Conservation (phyloP, 306 rosid genomes). For the Oxytropis ochrocephala region DNA sequence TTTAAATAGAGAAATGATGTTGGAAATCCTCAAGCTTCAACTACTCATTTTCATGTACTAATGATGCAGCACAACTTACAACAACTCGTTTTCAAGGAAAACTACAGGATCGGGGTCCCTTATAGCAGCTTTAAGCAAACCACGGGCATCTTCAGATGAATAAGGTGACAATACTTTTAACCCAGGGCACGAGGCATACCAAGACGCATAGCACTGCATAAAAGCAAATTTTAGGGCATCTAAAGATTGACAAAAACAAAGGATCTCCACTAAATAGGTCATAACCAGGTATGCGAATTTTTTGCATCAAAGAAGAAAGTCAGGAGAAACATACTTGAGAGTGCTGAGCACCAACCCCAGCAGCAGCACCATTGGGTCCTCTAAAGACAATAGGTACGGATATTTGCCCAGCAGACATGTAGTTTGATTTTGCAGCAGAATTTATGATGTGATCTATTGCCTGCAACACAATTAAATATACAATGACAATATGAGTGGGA, state of each 20-base stretch:
- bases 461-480: conserved; percentile 36
- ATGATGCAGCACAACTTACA: conserved; percentile 52
- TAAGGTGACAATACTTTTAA: conserved; percentile 90
- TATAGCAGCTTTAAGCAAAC: conserved; percentile 93
- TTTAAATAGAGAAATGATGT: background rate
- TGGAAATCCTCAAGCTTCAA: background rate
- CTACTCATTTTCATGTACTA: conserved; percentile 5
- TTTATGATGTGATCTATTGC: conserved; percentile 99
- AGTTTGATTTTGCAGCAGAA: conserved; percentile 95
- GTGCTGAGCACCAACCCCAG: conserved; percentile 99
- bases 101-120: conserved; percentile 99
- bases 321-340: conserved; percentile 63
- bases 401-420: conserved; percentile 97
- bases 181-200: conserved; percentile 85
- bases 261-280: background rate
- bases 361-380: conserved; percentile 99
- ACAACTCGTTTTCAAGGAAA: conserved; percentile 93
- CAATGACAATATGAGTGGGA: background rate
- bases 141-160: conserved; percentile 98
- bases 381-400: conserved; percentile 92
- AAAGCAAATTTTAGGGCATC: background rate
- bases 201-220: conserved; percentile 87
- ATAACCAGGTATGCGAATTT: background rate
- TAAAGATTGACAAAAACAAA: background rate
- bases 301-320: conserved; percentile 7